Base-by-base conservation (phyloP, 2,329 filamentous ascomycete genomes). In the Aspergillus costaricaensis region DNA sequence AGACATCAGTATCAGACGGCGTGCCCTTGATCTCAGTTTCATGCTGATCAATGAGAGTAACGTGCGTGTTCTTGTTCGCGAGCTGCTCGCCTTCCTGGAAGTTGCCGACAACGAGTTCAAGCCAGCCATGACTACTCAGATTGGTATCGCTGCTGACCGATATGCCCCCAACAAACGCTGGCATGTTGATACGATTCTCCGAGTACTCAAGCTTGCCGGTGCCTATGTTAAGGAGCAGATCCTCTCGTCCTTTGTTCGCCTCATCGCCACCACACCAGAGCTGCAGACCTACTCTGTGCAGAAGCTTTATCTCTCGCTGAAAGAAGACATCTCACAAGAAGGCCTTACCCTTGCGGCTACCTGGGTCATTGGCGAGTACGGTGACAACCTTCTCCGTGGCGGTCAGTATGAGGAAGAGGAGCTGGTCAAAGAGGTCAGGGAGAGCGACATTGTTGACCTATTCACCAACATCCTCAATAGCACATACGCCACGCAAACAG, bases 51-150 rank as follows among this genome's bases (percentile, higher is more conserved):
- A 99, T 75, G 95, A 98, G 74, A 87, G 89, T 77, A 99, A 99
- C 70, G 92, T 99, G 38, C 88, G 95, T 41, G 91, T 98, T 4
- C 84, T 99, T 41, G 95, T 99, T 62, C 84, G 96, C 64, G 96
- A 99, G 74, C 82, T 99, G 43, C 83, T 99, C 47, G 92, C 95
- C 6, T 99, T 99, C 83, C 79, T 99, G 60, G 95, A 99, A 76
- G 92, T 96, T 55, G 94, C 96, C 57, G 95, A 99, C 72, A 96
- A 96, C 66, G 95, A 99, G 76, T 99, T 99, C 81, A 99, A 99
- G 80, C 91, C 95, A 6, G 91, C 92, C 56, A 97, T 99, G 93
- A 99, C 95, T 1, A 95, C 90, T 56, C 95, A 99, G 73, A 99
- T 99, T 74, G 95, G 95, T 23, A 92, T 99, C 69, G 95, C 96